A percentile compares a stretch with the other conserved stretches of the same genome.
Conservation (phyloP, 2,329 filamentous ascomycete genomes). For the Aureobasidium sp. region DNA sequence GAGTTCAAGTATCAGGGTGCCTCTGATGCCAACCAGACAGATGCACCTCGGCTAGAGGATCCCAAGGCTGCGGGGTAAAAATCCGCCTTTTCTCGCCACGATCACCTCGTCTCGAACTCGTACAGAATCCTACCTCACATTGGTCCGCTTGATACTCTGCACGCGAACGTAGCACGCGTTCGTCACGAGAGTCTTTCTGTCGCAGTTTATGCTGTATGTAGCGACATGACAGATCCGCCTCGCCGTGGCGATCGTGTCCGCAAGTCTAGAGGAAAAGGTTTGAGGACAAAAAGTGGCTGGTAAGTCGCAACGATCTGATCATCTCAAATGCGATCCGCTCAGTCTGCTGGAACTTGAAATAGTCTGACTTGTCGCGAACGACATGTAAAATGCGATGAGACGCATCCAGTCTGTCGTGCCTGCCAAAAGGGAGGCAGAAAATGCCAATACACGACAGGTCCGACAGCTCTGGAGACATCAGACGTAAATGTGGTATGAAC, state of each 20-base stretch:
- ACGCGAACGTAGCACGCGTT: background rate
- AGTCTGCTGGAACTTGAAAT: background rate
- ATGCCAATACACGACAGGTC: constrained; percentile 26
- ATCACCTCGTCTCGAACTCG: background rate
- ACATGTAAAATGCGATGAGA: constrained; percentile 48
- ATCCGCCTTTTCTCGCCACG: background rate
- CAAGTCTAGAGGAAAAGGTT: background rate
- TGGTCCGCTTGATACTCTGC: background rate
- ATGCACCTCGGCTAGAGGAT: too few species aligned
- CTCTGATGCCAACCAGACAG: too few species aligned
- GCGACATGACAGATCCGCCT: background rate
- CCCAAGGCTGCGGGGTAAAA: too few species aligned
- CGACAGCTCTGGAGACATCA: background rate
- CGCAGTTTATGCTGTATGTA: background rate
- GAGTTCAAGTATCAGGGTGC: too few species aligned
- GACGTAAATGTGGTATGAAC: constrained; percentile 16
- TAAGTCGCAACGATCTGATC: background rate
- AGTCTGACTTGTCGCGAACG: constrained; percentile 30
- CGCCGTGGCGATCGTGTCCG: background rate
- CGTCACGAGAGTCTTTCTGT: background rate
- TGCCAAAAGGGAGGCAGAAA: constrained; percentile 39
- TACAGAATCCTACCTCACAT: too few species aligned
- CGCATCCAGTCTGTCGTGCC: constrained; percentile 38
- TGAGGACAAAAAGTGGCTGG: background rate
- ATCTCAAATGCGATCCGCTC: background rate